Base-by-base conservation (phyloP, 2,329 filamentous ascomycete species). In the Colletotrichum liaoningense region DNA sequence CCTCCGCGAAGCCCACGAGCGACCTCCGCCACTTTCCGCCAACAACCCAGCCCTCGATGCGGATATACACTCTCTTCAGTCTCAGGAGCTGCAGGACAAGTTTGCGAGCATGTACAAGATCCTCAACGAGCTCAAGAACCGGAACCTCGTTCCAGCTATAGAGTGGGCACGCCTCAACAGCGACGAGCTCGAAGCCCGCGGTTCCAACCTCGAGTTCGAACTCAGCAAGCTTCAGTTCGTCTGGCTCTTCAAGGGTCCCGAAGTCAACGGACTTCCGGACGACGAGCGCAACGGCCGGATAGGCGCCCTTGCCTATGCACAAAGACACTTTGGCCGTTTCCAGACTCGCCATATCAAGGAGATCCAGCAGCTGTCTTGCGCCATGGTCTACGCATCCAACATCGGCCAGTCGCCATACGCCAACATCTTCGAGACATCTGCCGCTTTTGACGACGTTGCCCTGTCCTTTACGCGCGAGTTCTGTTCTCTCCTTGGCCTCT, bases 171-270 rank as follows among this genome's bases (percentile, higher is more conserved):
- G 91, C 49, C 80, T 88, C 30, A 93, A 98, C 78, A 92, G 91
- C 72, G 82, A 84, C 5, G 87, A 91, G 30, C 88, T 99, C 3
- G 95, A 98, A 79, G 88, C 90, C 4, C 90, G 95, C 60, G 96
- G 95, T 3, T 98, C 95, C 79, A 98, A 97, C 77, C 89, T 99
- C 2, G 96, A 98, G 81, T 99, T 98, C 76, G 96, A 99, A 79
- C 91, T 99, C 2, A 94, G 93, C 83, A 93, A 95, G 76, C 87
- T 98, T 22, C 95, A 98, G 77, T 99, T 94, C 78, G 89, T 98
- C 42, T 96, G 94, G 89, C 88, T 98, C 1, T 98, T 97, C 83
- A 91, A 93, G 75, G 92, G 93, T 0, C 83, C 86, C 0, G 72
- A 79, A 1, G 81, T 88, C 12, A 89, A 90, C 75, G 88, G 90